Conservation (phyloP, 164 flowering plant species). For the Akebia trifoliata region DNA sequence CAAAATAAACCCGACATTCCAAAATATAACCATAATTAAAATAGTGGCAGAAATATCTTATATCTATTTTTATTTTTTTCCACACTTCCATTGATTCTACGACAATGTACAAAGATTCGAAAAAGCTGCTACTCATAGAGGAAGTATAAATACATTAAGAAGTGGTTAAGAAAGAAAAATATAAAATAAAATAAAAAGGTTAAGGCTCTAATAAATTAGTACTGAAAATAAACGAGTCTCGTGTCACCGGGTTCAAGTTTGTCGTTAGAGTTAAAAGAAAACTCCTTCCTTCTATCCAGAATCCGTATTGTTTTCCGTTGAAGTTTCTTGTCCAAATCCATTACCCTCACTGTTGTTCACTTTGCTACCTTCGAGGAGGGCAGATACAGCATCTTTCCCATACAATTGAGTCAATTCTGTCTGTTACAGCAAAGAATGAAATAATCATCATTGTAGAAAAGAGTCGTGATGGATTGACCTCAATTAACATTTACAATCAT, state of each 20-base stretch:
- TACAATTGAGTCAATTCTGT: conserved; percentile 53
- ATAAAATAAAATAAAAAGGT: neutral
- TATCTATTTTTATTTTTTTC: too few species aligned
- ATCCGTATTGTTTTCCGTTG: conserved; percentile 11
- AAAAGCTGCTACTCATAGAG: neutral
- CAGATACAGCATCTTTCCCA: conserved; percentile 55
- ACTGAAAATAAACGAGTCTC: neutral
- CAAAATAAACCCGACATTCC: too few species aligned
- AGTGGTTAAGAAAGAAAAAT: neutral
- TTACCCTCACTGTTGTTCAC: conserved; percentile 34
- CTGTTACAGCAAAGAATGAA: conserved; percentile 33
- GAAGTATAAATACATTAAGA: neutral
- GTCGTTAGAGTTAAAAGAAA: conserved; percentile 17
- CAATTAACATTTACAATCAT: neutral
- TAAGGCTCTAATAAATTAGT: neutral
- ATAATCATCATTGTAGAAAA: neutral
- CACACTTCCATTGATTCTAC: neutral
- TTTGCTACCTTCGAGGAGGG: conserved; percentile 31
- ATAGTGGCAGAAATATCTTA: too few species aligned
- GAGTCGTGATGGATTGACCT: neutral
- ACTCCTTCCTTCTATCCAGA: conserved; percentile 11
- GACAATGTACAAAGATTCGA: neutral
- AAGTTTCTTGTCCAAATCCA: conserved; percentile 15
- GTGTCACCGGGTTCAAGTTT: conserved; percentile 16
- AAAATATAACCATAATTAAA: too few species aligned